These are phyloP conservation scores for Trichoderma sp. DNA, from an alignment of 2,329 filamentous ascomycete species.

Conservation along the genomic window DNA sequence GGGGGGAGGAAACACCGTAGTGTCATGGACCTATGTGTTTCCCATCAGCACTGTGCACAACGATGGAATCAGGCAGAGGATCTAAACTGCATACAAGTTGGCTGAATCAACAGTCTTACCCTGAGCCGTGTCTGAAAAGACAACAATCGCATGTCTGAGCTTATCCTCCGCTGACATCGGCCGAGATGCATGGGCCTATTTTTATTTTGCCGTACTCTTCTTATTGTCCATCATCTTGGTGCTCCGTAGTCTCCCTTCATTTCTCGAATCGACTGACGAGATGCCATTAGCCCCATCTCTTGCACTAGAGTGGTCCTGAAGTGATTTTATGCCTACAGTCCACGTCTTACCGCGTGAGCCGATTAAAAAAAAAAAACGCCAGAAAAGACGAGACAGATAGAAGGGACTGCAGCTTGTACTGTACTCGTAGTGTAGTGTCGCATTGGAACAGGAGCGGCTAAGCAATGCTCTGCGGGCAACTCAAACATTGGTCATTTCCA, in stretches of 20 bases:
- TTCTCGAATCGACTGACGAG: not conserved
- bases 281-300: not conserved
- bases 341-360: constrained; percentile 16
- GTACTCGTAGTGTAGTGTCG: not conserved
- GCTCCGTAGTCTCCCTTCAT: not conserved
- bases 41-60: not conserved
- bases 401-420: not conserved
- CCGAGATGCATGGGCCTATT: not conserved
- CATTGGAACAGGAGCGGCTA: not conserved
- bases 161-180: not conserved
- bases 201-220: not conserved
- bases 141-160: not conserved
- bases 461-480: constrained; percentile 8
- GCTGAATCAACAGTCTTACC: not conserved
- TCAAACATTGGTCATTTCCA: constrained; percentile 5
- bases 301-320: not conserved
- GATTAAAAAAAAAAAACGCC: not conserved
- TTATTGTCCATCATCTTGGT: not conserved
- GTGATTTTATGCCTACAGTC: not conserved
- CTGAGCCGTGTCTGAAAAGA: not conserved
- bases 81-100: not conserved
- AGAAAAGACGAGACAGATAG: not conserved
- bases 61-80: not conserved
- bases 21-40: not conserved
- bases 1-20: not conserved